These are phyloP conservation scores for Beauveria scarabaeidicola DNA, from an alignment of 2,329 filamentous ascomycete genomes.

Conservation along the genomic window DNA sequence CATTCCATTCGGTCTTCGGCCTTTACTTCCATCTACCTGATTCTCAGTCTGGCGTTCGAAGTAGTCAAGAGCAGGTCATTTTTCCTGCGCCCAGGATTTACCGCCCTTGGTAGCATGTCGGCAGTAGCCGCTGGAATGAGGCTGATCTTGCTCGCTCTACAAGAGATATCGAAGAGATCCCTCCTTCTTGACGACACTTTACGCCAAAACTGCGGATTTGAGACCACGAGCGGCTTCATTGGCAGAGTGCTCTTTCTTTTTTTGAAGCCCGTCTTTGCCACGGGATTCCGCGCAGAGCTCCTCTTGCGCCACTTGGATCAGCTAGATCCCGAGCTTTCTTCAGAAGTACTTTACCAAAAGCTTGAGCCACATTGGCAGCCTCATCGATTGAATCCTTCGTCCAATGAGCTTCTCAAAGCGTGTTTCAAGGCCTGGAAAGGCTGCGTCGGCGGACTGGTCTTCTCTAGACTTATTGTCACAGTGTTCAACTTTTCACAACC, in stretches of 20 bases:
- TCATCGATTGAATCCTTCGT: neutral
- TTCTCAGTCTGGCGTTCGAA: neutral
- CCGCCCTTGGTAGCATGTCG: neutral
- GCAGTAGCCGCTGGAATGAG: neutral
- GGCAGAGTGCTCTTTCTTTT: neutral
- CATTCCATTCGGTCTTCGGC: neutral
- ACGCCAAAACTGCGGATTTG: neutral
- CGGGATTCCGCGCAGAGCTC: neutral
- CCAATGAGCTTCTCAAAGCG: neutral
- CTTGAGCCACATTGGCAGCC: neutral
- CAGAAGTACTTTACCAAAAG: neutral
- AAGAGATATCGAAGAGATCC: neutral
- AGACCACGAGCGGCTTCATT: neutral
- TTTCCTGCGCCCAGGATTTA: neutral
- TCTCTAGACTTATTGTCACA: neutral
- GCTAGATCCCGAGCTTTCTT: neutral
- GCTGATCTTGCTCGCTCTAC: neutral
- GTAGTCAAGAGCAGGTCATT: neutral
- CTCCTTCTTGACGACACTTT: neutral
- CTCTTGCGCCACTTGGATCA: neutral
- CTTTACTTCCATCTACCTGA: neutral
- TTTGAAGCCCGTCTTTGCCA: neutral
- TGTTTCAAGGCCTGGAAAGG: slow-evolving; percentile 18
- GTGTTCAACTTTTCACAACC: neutral
- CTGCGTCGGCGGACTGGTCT: neutral